Percentiles rank a stretch among this genome's conserved stretches.
phyloP scores from a whole-genome alignment of 768 basidiomycete species.

The Dioszegia aurantiaca region DNA sequence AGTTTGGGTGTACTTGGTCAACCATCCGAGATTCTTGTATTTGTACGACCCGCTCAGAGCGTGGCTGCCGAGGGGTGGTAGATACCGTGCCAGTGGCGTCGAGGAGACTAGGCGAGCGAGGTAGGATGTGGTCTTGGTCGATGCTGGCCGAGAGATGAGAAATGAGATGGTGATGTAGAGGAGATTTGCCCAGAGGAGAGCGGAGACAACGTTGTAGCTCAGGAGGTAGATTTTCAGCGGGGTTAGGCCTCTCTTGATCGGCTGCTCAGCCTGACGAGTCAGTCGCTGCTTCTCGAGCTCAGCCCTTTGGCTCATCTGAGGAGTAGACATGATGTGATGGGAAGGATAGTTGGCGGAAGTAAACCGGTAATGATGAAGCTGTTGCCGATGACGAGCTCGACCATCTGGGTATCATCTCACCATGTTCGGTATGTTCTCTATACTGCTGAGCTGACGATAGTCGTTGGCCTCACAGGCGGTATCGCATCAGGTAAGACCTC shows the following conservation, averaged over 20 bases:
- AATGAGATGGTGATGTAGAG: slow-evolving; percentile 59
- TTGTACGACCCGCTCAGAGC: slow-evolving; percentile 63
- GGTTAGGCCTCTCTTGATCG: slow-evolving; percentile 23
- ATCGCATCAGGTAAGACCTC: slow-evolving; percentile 66
- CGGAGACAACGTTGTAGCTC: slow-evolving; percentile 72
- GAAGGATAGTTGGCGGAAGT: slow-evolving; percentile 1
- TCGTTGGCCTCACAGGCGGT: slow-evolving; percentile 91
- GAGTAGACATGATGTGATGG: slow-evolving; percentile 2
- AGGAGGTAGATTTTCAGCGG: slow-evolving; percentile 62
- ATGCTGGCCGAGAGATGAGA: slow-evolving; percentile 20
- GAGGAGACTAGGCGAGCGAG: slow-evolving; percentile 6
- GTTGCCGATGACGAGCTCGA: background rate
- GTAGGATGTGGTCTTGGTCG: slow-evolving; percentile 13
- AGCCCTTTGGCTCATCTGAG: background rate
- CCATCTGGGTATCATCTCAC: background rate
- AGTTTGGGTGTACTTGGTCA: slow-evolving; percentile 73
- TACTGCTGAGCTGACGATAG: slow-evolving; percentile 54
- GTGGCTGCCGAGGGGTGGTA: slow-evolving; percentile 52
- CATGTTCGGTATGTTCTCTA: background rate
- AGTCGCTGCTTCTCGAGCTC: slow-evolving; percentile 10
- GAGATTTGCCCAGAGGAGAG: slow-evolving; percentile 71
- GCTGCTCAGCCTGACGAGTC: background rate
- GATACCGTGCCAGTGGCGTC: slow-evolving; percentile 29
- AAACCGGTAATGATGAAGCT: background rate
- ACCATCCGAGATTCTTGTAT: slow-evolving; percentile 58